Base-by-base conservation (phyloP, 345 rosid genomes). In the Dipteronia sinensis region DNA sequence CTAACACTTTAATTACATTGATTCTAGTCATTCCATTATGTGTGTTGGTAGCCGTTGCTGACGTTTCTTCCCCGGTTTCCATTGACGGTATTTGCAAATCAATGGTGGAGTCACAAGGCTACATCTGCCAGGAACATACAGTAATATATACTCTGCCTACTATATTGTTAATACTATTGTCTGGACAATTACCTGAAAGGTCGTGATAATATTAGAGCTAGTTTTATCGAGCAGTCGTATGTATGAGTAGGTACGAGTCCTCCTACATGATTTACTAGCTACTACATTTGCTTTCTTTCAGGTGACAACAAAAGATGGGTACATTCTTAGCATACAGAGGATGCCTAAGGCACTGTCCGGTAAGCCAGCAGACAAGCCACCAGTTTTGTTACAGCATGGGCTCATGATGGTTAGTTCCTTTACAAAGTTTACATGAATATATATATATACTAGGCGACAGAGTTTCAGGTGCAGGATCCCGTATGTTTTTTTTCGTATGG, bases 361-460 rank as follows among this genome's bases (percentile, higher is more conserved):
- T 3, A 67, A 61, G 63, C 11, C n/a, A 6, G 82, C 84, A 17
- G 53, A 75, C 76, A 86, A 83, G 72, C 85, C 88, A 22, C 89
- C 92, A 3, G 87, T 88, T 77, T 78, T 88, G n/a, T 69, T 88
- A 7, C 92, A 88, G 20, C 92, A 88, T 72, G 88, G 89, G 47
- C 47, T 88, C 23, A 40, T 86, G 69, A 61, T 74, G 83, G 88
- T 86, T 63, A 72, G 86, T 69, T 23, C 44, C 73, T 25, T 8
- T 59, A 59, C 9, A 27, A 15, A 31, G 49, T 22, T 73, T 62
- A 19, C 15, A n/a, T 72, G 34, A 23, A 13, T 12, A 16, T 4
- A 9, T 10, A 17, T 3, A 4, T 7, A 29, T 34, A 34, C 6
- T 34, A 34, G 6, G 38, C 38, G 38, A 34, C 4, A 6, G 4